Conservation (phyloP, 129 eudicot species). For the Mikania micrantha region DNA sequence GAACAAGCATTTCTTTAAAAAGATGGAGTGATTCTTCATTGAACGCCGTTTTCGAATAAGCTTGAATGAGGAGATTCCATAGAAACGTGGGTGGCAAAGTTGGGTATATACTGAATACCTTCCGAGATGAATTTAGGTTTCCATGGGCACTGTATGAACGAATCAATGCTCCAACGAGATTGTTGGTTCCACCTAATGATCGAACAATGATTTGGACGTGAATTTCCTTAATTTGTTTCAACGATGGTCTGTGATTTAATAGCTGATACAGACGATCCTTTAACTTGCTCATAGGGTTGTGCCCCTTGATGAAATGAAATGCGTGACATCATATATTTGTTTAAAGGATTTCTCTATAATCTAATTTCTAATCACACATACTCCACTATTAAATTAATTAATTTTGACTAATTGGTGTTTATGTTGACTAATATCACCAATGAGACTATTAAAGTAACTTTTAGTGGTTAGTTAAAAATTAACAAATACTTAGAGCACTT, state of each 20-base stretch:
- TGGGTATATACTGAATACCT: constrained; percentile 27
- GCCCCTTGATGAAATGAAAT: constrained; percentile 27
- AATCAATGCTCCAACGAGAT: constrained; percentile 30
- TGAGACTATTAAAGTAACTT: too few relatives aligned
- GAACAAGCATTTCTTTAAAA: constrained; percentile 27
- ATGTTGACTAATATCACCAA: too few relatives aligned
- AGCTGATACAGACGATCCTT: constrained; percentile 13
- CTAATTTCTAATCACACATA: too few relatives aligned
- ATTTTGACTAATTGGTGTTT: too few relatives aligned
- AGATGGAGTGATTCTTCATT: constrained; percentile 20
- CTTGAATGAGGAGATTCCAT: constrained; percentile 37
- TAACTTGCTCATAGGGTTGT: constrained; percentile 28
- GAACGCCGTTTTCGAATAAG: too few relatives aligned
- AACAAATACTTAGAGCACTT: too few relatives aligned
- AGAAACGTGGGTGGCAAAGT: constrained; percentile 23
- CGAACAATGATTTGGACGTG: constrained; percentile 26
- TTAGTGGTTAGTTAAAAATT: too few relatives aligned
- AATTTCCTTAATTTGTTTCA: constrained; percentile 28
- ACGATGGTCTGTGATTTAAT: constrained; percentile 20
- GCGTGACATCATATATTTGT: too few relatives aligned
- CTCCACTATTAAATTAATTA: too few relatives aligned
- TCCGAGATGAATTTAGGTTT: constrained; percentile 17
- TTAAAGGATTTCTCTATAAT: too few relatives aligned
- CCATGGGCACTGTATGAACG: constrained; percentile 26
- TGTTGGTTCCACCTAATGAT: constrained; percentile 20